Evolutionary conservation across 257 asterid genomes (phyloP), one percentile per base, ranked within the genome.

Genomic region (Leptodermis oblonga): DNA sequence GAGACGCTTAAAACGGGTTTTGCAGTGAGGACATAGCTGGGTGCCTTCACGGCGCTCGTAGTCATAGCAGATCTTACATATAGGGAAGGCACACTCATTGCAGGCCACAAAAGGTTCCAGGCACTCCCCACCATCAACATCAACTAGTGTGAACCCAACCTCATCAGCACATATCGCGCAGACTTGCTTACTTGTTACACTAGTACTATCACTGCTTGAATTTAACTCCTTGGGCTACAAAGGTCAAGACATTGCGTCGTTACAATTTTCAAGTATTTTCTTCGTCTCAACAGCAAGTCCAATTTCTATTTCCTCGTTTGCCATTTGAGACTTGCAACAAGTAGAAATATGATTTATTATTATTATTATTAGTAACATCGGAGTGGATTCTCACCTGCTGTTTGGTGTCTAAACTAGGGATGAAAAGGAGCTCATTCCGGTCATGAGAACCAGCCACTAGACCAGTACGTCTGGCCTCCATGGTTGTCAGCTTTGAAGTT

Each of bases 1-100:
- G 62, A 76, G 81, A 34, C 82, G 78, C 12, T 70, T 80, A 70
- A 45, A 73, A 41, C 79, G 78, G 39, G 82, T 77, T 74, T 80
- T 80, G 74, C 84, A 77, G 55, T 62, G 84, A 67, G 82, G 68
- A n/a, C n/a, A n/a, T n/a, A n/a, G n/a, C 58, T 77, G 82, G 72
- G 74, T 74, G 65, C 80, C 82, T 46, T 80, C 84, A 4, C 46
- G 63, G 11, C 82, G 74, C 71, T 80, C 82, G n/a, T 77, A 80
- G 45, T 73, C 82, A 70, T 80, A 80, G 81, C 84, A 80, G 41
- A 69, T 68, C 26, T 71, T 73, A 49, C 84, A 80, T 43, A 80
- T 69, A 34, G 84, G 84, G 58, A 76, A 80, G 62, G 73, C 84
- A 73, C 82, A 80, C 28, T 77, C 82, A 48, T 80, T 31, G 67